These are phyloP conservation scores for Colletotrichum costaricense DNA, from an alignment of 2,329 filamentous ascomycete genomes.

Conservation along the genomic window DNA sequence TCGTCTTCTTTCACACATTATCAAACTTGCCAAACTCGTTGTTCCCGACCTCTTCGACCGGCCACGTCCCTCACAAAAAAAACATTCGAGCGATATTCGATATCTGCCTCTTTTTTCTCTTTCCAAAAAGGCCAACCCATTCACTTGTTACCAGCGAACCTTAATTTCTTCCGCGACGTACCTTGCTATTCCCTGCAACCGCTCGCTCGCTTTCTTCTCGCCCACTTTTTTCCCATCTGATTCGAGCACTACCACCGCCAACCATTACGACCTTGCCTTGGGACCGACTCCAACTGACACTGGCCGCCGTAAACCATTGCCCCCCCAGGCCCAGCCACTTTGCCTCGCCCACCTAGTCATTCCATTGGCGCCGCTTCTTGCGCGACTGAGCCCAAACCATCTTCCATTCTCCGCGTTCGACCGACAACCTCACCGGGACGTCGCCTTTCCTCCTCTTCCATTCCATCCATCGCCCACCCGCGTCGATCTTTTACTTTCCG, in stretches of 20 bases:
- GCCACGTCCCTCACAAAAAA: background rate
- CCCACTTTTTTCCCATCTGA: conserved; percentile 31
- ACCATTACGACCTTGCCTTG: conserved; percentile 11
- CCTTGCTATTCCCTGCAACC: conserved; percentile 27
- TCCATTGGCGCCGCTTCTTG: conserved; percentile 35
- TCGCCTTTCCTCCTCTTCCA: conserved; percentile 21
- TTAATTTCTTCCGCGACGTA: conserved; percentile 19
- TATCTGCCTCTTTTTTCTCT: background rate
- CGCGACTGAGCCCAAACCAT: conserved; percentile 37
- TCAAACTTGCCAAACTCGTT: background rate
- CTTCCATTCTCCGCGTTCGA: conserved; percentile 35
- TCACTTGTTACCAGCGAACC: conserved; percentile 29
- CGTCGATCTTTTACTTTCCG: conserved; percentile 25
- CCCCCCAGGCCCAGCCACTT: conserved; percentile 30
- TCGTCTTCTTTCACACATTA: conserved; percentile 2
- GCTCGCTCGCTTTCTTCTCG: conserved; percentile 19
- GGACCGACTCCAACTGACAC: conserved; percentile 3
- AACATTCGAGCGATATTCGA: conserved; percentile 19
- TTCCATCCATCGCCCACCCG: conserved; percentile 31
- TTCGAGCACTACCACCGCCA: conserved; percentile 21
- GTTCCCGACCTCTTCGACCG: conserved; percentile 3
- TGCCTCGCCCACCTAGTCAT: conserved; percentile 32
- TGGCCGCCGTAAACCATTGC: conserved; percentile 6
- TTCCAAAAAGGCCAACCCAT: conserved; percentile 10
- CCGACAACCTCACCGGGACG: conserved; percentile 29